Evolutionary conservation across 306 rosid genomes (phyloP).

Genomic region (Prunus mongolica): DNA sequence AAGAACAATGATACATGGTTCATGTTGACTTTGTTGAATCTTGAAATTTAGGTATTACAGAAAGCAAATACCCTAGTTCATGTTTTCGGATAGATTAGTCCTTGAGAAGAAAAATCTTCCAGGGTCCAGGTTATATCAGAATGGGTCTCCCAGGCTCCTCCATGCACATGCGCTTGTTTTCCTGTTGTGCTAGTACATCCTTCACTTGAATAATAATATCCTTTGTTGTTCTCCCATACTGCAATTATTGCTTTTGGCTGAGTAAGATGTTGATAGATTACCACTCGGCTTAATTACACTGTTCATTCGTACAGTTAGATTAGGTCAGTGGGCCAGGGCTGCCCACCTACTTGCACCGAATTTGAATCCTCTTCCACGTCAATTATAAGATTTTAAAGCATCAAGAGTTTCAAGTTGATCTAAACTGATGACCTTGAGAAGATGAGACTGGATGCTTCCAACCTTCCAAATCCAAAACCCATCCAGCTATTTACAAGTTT

Average conservation of each 20-base stretch:
- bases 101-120: slow-evolving; percentile 3
- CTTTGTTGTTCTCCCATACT: not conserved
- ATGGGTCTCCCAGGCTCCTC: slow-evolving; percentile 8
- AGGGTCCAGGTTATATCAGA: slow-evolving; percentile 6
- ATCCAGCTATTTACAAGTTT: too few relatives aligned
- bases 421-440: too few relatives aligned
- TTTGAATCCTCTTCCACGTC: too few relatives aligned
- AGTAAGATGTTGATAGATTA: not conserved
- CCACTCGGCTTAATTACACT: not conserved
- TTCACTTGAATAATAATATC: not conserved
- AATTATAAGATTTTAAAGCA: too few relatives aligned
- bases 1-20: not conserved
- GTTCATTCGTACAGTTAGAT: too few relatives aligned
- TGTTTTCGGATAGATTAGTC: not conserved
- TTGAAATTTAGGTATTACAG: not conserved
- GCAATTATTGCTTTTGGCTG: not conserved
- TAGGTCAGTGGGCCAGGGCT: too few relatives aligned
- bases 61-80: not conserved
- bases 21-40: not conserved
- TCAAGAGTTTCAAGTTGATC: not conserved
- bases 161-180: slow-evolving; percentile 11
- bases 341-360: too few relatives aligned
- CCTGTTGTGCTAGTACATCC: not conserved
- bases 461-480: too few relatives aligned
- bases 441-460: too few relatives aligned